phyloP scores from a whole-genome alignment of 106 monocot species.

The Platanthera guangdongensis region DNA sequence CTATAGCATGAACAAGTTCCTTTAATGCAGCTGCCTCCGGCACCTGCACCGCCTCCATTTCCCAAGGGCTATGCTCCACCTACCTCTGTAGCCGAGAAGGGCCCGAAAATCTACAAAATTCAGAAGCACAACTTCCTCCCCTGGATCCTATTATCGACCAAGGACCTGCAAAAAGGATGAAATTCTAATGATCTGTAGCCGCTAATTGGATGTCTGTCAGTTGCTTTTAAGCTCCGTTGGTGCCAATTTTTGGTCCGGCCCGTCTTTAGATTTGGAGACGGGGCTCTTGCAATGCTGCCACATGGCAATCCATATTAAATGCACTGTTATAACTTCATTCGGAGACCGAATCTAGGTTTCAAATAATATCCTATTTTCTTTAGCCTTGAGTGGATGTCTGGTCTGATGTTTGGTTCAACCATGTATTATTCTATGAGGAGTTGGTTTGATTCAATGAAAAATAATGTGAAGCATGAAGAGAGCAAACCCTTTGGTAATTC shows the following conservation, averaged over 20 bases:
- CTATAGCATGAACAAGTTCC: background rate
- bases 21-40: constrained; percentile 55
- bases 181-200: constrained; percentile 31
- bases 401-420: too few relatives aligned
- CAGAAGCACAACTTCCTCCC: constrained; percentile 35
- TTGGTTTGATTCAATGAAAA: too few relatives aligned
- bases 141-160: constrained; percentile 89
- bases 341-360: too few relatives aligned
- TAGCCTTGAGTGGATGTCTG: too few relatives aligned
- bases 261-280: too few relatives aligned
- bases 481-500: too few relatives aligned
- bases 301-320: too few relatives aligned
- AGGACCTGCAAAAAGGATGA: constrained; percentile 81
- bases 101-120: constrained; percentile 35
- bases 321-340: too few relatives aligned
- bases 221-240: background rate
- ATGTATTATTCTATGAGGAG: too few relatives aligned
- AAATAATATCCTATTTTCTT: too few relatives aligned
- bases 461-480: too few relatives aligned
- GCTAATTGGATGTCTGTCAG: background rate
- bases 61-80: constrained; percentile 73
- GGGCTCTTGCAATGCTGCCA: too few relatives aligned
- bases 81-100: constrained; percentile 44
- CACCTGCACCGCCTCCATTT: constrained; percentile 85
- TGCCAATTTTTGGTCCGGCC: background rate